Conservation (phyloP, 2,329 filamentous ascomycete species). For the Phoma sp. region DNA sequence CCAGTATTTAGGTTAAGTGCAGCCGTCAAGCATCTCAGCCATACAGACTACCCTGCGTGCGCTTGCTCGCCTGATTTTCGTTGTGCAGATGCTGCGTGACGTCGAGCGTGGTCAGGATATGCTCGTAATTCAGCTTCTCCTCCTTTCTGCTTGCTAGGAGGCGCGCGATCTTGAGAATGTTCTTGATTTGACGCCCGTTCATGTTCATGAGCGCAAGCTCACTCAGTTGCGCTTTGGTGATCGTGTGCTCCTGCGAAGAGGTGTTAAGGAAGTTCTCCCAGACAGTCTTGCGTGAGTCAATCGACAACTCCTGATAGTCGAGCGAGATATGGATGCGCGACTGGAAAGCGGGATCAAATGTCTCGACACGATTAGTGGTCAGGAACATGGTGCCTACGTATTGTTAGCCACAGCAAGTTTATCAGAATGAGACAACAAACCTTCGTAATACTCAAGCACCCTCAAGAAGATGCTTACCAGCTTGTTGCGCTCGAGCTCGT, state of each 20-base stretch:
- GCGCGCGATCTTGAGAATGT: slow-evolving; percentile 44
- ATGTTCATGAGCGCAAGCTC: slow-evolving; percentile 51
- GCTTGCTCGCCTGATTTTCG: slow-evolving; percentile 39
- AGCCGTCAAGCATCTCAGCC: slow-evolving; percentile 13
- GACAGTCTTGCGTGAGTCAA: slow-evolving; percentile 28
- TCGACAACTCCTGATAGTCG: slow-evolving; percentile 34
- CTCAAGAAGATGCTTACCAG: slow-evolving; percentile 48
- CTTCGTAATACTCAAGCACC: slow-evolving; percentile 43
- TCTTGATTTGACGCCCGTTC: slow-evolving; percentile 61
- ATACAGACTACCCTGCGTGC: slow-evolving; percentile 38
- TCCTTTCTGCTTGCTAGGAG: slow-evolving; percentile 36
- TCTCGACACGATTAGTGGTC: slow-evolving; percentile 43
- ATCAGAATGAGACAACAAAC: slow-evolving; percentile 19
- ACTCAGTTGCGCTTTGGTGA: slow-evolving; percentile 40
- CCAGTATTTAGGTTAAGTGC: neutral
- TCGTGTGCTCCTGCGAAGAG: slow-evolving; percentile 19
- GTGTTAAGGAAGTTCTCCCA: slow-evolving; percentile 40
- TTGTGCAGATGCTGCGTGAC: slow-evolving; percentile 51
- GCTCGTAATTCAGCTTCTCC: slow-evolving; percentile 29
- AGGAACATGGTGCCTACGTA: slow-evolving; percentile 34
- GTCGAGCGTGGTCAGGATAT: slow-evolving; percentile 45
- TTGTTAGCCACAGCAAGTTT: neutral
- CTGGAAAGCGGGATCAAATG: slow-evolving; percentile 41
- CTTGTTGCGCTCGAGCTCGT: slow-evolving; percentile 45
- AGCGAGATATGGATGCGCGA: slow-evolving; percentile 42